These are phyloP conservation scores for Cyathus striatus DNA, from an alignment of 768 basidiomycete species.

Conservation along the genomic window DNA sequence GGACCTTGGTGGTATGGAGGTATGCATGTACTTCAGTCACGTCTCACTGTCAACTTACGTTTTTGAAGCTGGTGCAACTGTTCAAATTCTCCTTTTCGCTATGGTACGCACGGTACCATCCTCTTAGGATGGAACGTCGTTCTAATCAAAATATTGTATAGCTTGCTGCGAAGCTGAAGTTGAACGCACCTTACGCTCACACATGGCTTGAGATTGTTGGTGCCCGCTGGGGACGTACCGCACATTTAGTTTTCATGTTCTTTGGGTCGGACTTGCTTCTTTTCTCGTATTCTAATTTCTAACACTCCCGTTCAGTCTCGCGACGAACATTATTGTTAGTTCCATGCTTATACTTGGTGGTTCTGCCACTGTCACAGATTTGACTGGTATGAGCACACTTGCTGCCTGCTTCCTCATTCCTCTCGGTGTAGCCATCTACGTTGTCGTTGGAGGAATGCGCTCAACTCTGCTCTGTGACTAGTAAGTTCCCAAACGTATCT, in stretches of 20 bases:
- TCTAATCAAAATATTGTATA: slow-evolving; percentile 18
- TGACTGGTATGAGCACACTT: slow-evolving; percentile 88
- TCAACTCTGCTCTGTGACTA: slow-evolving; percentile 85
- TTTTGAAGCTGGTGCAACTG: slow-evolving; percentile 79
- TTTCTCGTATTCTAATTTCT: neutral
- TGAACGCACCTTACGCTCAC: slow-evolving; percentile 84
- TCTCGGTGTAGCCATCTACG: slow-evolving; percentile 83
- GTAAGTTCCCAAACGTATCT: slow-evolving; percentile 34
- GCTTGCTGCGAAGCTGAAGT: slow-evolving; percentile 87
- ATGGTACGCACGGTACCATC: slow-evolving; percentile 41
- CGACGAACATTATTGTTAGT: slow-evolving; percentile 90
- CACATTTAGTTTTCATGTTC: slow-evolving; percentile 84
- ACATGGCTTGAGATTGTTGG: slow-evolving; percentile 89
- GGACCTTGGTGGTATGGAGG: slow-evolving; percentile 89
- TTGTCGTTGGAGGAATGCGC: slow-evolving; percentile 83
- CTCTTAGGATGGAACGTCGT: neutral
- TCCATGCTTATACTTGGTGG: slow-evolving; percentile 79
- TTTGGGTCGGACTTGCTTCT: slow-evolving; percentile 53
- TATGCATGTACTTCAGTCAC: slow-evolving; percentile 9
- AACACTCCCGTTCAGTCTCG: slow-evolving; percentile 39
- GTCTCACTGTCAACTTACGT: too few species aligned
- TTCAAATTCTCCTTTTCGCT: slow-evolving; percentile 89
- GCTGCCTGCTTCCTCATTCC: slow-evolving; percentile 92
- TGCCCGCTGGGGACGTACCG: slow-evolving; percentile 71
- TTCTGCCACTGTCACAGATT: slow-evolving; percentile 79